Conservation (phyloP, 1,139 yeast species). For the Protomyces pachydermus region DNA sequence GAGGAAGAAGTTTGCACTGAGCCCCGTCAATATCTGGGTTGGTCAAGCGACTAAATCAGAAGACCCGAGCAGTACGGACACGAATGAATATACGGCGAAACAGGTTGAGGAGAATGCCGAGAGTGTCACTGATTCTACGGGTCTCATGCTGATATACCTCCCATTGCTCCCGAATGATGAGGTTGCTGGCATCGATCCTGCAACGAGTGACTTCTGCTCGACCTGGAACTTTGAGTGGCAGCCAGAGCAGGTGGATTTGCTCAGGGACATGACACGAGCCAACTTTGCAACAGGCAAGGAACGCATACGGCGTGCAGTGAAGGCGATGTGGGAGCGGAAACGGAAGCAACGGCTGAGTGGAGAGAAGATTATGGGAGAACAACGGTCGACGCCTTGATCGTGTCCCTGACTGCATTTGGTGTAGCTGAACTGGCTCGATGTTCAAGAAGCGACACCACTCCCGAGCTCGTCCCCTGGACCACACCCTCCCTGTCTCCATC, state of each 20-base stretch:
- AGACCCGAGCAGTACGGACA: background rate
- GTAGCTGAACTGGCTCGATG: too few relatives aligned
- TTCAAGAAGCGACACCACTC: too few relatives aligned
- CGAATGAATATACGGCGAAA: constrained; percentile 3
- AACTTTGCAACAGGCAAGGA: constrained; percentile 33
- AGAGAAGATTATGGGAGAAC: background rate
- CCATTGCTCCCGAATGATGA: constrained; percentile 33
- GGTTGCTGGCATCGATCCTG: constrained; percentile 34
- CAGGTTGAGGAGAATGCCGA: constrained; percentile 3
- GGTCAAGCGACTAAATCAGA: constrained; percentile 16
- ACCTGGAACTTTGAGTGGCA: constrained; percentile 34
- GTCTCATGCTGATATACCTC: constrained; percentile 34
- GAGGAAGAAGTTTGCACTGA: background rate
- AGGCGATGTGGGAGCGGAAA: constrained; percentile 32
- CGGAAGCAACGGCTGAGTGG: constrained; percentile 25
- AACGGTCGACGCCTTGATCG: background rate
- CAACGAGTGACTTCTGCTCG: constrained; percentile 31
- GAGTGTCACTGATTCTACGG: constrained; percentile 17
- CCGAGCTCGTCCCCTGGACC: background rate
- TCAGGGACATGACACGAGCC: constrained; percentile 38
- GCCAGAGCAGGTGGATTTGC: constrained; percentile 36
- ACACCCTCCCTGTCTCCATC: background rate
- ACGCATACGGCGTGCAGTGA: constrained; percentile 31
- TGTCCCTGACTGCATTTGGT: too few relatives aligned
- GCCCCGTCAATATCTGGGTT: constrained; percentile 17